Evolutionary conservation across 2,329 filamentous ascomycete species (phyloP), one percentile per base, ranked within the genome.

Genomic region (Colletotrichum camelliae): DNA sequence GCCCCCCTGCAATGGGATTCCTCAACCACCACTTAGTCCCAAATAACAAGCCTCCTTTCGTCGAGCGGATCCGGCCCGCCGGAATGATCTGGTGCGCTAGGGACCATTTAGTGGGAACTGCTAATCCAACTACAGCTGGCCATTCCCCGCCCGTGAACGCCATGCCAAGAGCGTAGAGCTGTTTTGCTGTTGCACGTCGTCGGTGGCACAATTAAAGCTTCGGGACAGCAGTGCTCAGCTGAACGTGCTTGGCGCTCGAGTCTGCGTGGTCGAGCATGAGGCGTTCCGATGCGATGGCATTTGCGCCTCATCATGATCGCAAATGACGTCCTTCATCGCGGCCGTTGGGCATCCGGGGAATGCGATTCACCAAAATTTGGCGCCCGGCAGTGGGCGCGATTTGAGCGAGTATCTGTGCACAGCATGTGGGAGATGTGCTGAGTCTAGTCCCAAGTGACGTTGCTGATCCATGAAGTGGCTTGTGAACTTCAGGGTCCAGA

Each of bases 281-380:
- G 43, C 43, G 58, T 21, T 60, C 48, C 48, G 39, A 21, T 73
- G 27, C 48, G 27, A 39, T 37, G 33, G 10, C 27, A 13, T 31
- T 52, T n/a, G 4, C 15, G 35, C 18, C n/a, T 27, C 64, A 31
- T 60, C 33, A 35, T 69, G 57, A 76, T 39, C 65, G 43, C 15
- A 15, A 27, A 73, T 76, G 74, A 76, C 74, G 70, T 66, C 18
- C 35, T 64, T 33, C 57, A 76, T 76, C 48, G 35, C 61, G 18
- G 24, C 33, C 18, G 31, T 24, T 21, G 33, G 13, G 43, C 4
- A 52, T 52, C 43, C 10, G 43, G 43, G 43, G 43, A 52, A 52
- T 52, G 43, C 43, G 3, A 21, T 52, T 52, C 43, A 21, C 10
- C 43, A 10, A 7, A 52, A 52, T 13, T 13, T 52, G 43, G 43